phyloP scores from a whole-genome alignment of 441 rosid genomes.

The Syzygium malaccense region DNA sequence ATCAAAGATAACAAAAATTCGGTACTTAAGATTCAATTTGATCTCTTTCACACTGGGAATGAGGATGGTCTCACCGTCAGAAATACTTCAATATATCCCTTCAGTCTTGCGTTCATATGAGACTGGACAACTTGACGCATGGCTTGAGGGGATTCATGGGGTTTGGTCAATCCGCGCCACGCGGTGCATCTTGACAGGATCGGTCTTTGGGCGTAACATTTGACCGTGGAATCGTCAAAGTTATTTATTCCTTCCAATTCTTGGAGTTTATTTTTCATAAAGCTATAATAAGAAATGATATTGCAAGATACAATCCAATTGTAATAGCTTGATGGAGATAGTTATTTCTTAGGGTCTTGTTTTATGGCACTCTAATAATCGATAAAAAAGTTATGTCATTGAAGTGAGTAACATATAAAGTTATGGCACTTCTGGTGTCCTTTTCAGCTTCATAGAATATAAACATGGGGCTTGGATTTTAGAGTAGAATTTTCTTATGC shows the following conservation, averaged over 20 bases:
- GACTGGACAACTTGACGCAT: background rate
- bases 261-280: background rate
- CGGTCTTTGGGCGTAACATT: background rate
- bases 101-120: background rate
- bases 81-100: background rate
- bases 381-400: too few species aligned
- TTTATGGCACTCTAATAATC: too few species aligned
- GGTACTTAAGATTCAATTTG: background rate
- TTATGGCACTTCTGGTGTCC: too few species aligned
- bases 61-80: too few species aligned
- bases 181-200: background rate
- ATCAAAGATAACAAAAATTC: too few species aligned
- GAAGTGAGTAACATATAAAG: too few species aligned
- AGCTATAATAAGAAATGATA: background rate
- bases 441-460: background rate
- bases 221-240: background rate
- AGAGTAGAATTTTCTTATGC: background rate
- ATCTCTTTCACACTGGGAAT: too few species aligned
- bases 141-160: background rate
- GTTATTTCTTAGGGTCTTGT: too few species aligned
- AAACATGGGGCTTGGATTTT: background rate
- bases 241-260: background rate
- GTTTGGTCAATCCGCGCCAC: background rate
- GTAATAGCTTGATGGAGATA: too few species aligned
- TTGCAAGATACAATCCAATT: background rate